phyloP scores from a whole-genome alignment of 164 flowering plant species.

The Stephania japonica region DNA sequence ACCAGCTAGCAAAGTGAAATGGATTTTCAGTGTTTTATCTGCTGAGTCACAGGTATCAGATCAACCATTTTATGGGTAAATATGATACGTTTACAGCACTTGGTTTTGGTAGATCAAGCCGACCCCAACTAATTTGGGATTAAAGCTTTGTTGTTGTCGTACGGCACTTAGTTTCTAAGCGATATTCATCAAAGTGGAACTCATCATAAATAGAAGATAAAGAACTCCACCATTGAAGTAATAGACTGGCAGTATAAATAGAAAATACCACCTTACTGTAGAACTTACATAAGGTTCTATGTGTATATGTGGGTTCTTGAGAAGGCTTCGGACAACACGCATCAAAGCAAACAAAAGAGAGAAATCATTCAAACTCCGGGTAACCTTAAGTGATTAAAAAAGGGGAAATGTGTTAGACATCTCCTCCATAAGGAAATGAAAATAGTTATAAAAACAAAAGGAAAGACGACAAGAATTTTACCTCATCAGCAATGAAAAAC shows the following conservation, averaged over 20 bases:
- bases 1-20: neutral
- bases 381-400: slow-evolving; percentile 43
- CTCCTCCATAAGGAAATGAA: neutral
- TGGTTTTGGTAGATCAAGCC: too few relatives aligned
- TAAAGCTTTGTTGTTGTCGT: too few relatives aligned
- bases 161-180: neutral
- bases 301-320: slow-evolving; percentile 85
- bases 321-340: slow-evolving; percentile 87
- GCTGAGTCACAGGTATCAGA: neutral
- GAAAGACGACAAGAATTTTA: slow-evolving; percentile 15
- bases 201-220: neutral
- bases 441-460: neutral
- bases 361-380: slow-evolving; percentile 53
- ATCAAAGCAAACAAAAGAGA: slow-evolving; percentile 75
- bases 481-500: slow-evolving; percentile 86
- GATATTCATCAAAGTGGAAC: neutral
- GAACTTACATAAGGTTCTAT: slow-evolving; percentile 96
- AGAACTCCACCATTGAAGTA: neutral
- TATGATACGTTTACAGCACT: neutral
- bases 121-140: too few relatives aligned
- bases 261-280: slow-evolving; percentile 1
- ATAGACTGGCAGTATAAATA: too few relatives aligned
- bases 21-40: neutral
- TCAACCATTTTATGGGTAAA: neutral
- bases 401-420: neutral